These are phyloP conservation scores for Penicillium manginii DNA, from an alignment of 495 filamentous ascomycete genomes.

Conservation along the genomic window DNA sequence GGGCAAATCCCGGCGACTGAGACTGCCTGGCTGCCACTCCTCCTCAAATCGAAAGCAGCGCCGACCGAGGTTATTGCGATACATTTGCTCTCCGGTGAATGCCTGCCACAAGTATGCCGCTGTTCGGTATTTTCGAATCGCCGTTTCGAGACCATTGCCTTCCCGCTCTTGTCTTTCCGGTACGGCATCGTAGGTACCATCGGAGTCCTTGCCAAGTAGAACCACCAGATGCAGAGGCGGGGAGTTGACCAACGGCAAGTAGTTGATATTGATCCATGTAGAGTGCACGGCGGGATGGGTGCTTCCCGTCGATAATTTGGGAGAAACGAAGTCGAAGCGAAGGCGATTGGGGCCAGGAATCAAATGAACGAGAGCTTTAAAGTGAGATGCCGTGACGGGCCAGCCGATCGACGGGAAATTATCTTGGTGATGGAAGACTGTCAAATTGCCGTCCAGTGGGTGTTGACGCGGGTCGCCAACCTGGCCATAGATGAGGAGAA, in stretches of 20 bases:
- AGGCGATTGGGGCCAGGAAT: conserved; percentile 83
- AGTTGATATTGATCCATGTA: conserved; percentile 78
- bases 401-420: conserved; percentile 77
- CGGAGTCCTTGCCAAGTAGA: conserved; percentile 83
- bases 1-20: conserved; percentile 70
- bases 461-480: conserved; percentile 73
- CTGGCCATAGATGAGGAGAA: conserved; percentile 77
- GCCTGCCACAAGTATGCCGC: conserved; percentile 95
- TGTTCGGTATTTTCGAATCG: conserved; percentile 85
- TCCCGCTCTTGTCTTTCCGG: conserved; percentile 75
- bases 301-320: conserved; percentile 73
- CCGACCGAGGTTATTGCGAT: conserved; percentile 79
- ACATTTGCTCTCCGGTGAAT: conserved; percentile 94
- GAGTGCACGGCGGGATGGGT: conserved; percentile 72
- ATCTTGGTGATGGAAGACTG: conserved; percentile 80
- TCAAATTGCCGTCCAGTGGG: conserved; percentile 77
- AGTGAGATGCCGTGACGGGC: conserved; percentile 85
- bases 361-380: conserved; percentile 88
- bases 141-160: conserved; percentile 77
- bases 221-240: conserved; percentile 87
- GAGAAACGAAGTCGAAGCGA: conserved; percentile 82
- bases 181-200: conserved; percentile 80
- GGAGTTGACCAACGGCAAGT: conserved; percentile 72
- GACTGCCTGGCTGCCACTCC: conserved; percentile 82
- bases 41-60: conserved; percentile 89